Evolutionary conservation across 768 basidiomycete species (phyloP), one percentile per base, ranked within the genome.

Genomic region (Russula dissimulans): DNA sequence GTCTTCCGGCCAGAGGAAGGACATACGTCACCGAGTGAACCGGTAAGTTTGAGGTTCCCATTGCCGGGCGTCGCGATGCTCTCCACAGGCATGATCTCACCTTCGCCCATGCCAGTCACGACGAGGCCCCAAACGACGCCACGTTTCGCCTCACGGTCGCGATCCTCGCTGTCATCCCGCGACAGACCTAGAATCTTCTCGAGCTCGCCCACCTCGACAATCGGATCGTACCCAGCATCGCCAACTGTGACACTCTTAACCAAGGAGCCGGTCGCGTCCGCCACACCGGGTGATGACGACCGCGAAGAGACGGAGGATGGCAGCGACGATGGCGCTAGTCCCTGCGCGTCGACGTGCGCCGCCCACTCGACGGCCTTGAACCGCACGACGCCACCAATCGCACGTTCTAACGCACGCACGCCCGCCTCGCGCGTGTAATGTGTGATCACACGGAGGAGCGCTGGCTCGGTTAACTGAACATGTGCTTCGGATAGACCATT

Each of bases 321-420:
- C 56, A 34, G 43, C 36, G 63, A 65, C 15, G 55, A 64, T 49
- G 48, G 56, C 42, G 60, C 41, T 38, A 58, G 56, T 72, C 73
- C 34, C 7, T 26, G 32, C 10, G 44, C 71, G 59, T 86, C 83
- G 14, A 83, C 70, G 66, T 79, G 76, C 65, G 89, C 87, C 0
- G 90, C 83, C 85, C 87, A 95, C 66, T 97, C 87, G 5, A 97
- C 95, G 1, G 92, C 94, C 68, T 97, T 97, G 65, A 80, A 87
- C 36, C 94, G 76, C n/a, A 88, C 88, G n/a, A 97, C 85, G 26
- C 85, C 80, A 3, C 91, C 92, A 44, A 97, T 84, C 2, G 89
- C 83, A 12, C 94, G 82, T 67, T 97, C 94, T 15, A 95, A 79
- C 47, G 83, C 85, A 39, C 95, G 83, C n/a, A 97, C 94, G 38